These are phyloP conservation scores for Tricholoma flavovirens DNA, from an alignment of 768 basidiomycete genomes.

Conservation along the genomic window DNA sequence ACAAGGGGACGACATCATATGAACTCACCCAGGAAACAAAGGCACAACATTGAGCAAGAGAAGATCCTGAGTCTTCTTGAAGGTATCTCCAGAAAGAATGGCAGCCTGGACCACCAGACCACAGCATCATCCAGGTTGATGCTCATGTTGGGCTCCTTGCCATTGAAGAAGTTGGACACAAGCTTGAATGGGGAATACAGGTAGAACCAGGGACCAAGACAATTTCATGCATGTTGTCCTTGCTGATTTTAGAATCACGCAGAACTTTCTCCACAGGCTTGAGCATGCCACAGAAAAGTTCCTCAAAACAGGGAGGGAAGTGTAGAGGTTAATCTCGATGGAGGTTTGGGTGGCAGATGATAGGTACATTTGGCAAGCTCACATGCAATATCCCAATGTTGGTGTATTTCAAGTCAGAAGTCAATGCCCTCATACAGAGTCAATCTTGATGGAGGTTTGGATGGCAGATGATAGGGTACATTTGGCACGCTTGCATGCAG, in stretches of 20 bases:
- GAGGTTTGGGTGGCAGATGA: conserved; percentile 85
- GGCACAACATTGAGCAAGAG: conserved; percentile 93
- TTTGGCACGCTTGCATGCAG: too few species aligned
- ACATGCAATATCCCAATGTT: too few species aligned
- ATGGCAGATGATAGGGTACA: too few species aligned
- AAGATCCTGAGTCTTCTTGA: conserved; percentile 95
- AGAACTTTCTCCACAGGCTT: conserved; percentile 10
- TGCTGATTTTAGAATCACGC: too few species aligned
- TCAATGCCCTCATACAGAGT: too few species aligned
- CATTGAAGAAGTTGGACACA: conserved; percentile 97
- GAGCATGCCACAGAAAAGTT: too few species aligned
- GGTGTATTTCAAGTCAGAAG: too few species aligned
- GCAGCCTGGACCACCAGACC: conserved; percentile 99
- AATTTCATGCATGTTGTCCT: too few species aligned
- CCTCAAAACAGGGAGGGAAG: conserved; percentile 20
- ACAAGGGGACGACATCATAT: conserved; percentile 21
- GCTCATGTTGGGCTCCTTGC: conserved; percentile 98
- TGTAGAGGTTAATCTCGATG: background rate
- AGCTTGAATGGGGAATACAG: conserved; percentile 96
- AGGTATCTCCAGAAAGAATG: conserved; percentile 95
- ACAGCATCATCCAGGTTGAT: conserved; percentile 99
- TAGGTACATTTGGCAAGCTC: conserved; percentile 97
- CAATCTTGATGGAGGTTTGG: too few species aligned
- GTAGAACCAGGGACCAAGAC: conserved; percentile 95
- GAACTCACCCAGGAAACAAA: conserved; percentile 56